phyloP scores from a whole-genome alignment of 805 yeast species.

The Yarrowia keelungensis region DNA sequence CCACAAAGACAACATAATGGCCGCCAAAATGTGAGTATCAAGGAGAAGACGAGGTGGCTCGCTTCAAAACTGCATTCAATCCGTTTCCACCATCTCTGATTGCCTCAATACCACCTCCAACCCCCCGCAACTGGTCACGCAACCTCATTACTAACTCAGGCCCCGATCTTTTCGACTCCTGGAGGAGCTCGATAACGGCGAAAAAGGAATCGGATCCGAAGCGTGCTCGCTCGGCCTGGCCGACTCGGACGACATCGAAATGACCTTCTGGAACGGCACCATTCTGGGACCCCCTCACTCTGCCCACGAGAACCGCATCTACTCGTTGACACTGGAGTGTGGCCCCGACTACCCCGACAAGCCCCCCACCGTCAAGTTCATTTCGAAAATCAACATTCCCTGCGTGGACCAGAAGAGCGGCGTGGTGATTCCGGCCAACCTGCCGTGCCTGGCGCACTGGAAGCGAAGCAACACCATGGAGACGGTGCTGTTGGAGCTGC shows the following conservation, averaged over 20 bases:
- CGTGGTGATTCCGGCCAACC: conserved; percentile 57
- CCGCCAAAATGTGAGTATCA: conserved; percentile 42
- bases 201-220: conserved; percentile 96
- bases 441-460: conserved; percentile 82
- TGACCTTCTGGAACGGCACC: conserved; percentile 98
- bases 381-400: conserved; percentile 86
- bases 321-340: conserved; percentile 79
- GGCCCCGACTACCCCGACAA: conserved; percentile 84
- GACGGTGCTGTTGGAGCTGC: conserved; percentile 82
- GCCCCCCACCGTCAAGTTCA: conserved; percentile 84
- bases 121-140: conserved; percentile 7
- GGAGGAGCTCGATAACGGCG: conserved; percentile 98
- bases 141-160: conserved; percentile 42
- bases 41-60: no score
- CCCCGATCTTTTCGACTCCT: conserved; percentile 94
- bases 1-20: conserved; percentile 36
- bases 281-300: conserved; percentile 96
- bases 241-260: conserved; percentile 86
- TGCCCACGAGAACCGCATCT: conserved; percentile 90
- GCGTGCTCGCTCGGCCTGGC: conserved; percentile 94
- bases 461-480: conserved; percentile 92
- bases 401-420: conserved; percentile 79
- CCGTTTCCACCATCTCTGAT: no score
- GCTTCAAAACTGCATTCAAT: no score
- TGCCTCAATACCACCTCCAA: no score